Conservation (phyloP, 371 early-diverging fungal genomes). For the Capillidium heterosporum region DNA sequence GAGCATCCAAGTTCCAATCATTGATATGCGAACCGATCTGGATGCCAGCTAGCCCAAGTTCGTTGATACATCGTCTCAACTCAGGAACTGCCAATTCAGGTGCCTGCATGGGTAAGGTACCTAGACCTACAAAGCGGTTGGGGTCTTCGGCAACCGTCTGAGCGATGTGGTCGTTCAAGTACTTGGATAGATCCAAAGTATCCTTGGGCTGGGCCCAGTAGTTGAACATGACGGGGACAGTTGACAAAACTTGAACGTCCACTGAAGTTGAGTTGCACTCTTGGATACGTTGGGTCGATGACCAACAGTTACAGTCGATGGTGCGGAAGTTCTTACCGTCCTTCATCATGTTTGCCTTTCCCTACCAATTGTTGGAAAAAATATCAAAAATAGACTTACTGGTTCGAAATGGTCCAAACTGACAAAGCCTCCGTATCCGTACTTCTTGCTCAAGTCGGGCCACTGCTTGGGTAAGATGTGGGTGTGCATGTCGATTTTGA, state of each 20-base stretch:
- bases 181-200: slow-evolving; percentile 27
- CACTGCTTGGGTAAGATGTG: slow-evolving; percentile 44
- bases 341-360: slow-evolving; percentile 41
- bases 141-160: slow-evolving; percentile 41
- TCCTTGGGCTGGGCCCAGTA: slow-evolving; percentile 37
- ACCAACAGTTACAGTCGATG: slow-evolving; percentile 53
- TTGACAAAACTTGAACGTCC: slow-evolving; percentile 41
- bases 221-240: slow-evolving; percentile 52
- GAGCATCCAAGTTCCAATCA: slow-evolving; percentile 51
- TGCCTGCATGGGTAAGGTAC: slow-evolving; percentile 56
- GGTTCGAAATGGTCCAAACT: slow-evolving; percentile 22
- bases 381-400: slow-evolving; percentile 9
- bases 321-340: slow-evolving; percentile 48
- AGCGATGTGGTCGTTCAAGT: slow-evolving; percentile 53
- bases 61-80: slow-evolving; percentile 38
- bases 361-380: slow-evolving; percentile 10
- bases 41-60: slow-evolving; percentile 41
- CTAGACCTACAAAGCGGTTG: slow-evolving; percentile 36
- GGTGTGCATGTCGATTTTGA: slow-evolving; percentile 16
- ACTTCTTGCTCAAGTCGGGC: slow-evolving; percentile 38
- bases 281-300: slow-evolving; percentile 28
- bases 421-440: slow-evolving; percentile 38
- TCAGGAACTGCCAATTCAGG: slow-evolving; percentile 45
- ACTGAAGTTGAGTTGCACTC: slow-evolving; percentile 28
- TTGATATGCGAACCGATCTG: slow-evolving; percentile 56